Conservation (phyloP, 2,329 filamentous ascomycete genomes). For the Colletotrichum scovillei region DNA sequence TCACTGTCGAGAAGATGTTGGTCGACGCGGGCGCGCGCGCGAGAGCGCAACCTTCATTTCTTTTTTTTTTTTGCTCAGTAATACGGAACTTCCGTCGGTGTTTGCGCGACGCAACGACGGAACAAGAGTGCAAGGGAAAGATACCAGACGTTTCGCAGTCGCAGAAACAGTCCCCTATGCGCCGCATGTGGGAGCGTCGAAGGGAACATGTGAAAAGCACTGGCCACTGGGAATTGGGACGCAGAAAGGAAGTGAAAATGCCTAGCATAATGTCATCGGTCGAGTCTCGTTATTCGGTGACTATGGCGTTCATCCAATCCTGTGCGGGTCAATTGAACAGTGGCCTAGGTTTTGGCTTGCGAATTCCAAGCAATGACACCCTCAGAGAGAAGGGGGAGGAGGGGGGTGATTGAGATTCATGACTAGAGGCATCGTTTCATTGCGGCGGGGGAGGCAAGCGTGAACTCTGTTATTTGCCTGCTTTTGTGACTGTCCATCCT, state of each 20-base stretch:
- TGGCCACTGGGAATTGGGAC: slow-evolving; percentile 3
- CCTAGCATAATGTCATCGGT: not conserved
- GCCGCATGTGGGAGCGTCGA: not conserved
- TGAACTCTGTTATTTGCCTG: slow-evolving; percentile 21
- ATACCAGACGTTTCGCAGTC: slow-evolving; percentile 17
- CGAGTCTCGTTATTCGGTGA: slow-evolving; percentile 20
- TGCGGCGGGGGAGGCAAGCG: slow-evolving; percentile 12
- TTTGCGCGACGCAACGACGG: slow-evolving; percentile 1
- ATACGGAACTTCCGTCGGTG: not conserved
- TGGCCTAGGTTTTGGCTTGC: slow-evolving; percentile 11
- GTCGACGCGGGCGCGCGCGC: not conserved
- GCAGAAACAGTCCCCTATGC: not conserved
- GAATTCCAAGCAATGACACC: not conserved
- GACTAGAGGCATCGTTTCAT: slow-evolving; percentile 31
- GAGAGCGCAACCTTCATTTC: not conserved
- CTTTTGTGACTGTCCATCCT: slow-evolving; percentile 8
- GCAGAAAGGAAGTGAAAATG: not conserved
- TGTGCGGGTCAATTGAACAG: slow-evolving; percentile 1
- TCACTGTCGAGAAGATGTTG: not conserved
- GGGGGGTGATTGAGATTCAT: not conserved
- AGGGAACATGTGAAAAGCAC: slow-evolving; percentile 25
- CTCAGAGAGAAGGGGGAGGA: not conserved
- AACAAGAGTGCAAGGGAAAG: not conserved
- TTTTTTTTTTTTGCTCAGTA: not conserved
- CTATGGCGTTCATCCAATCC: slow-evolving; percentile 29